A percentile compares a stretch with the other conserved stretches of the same genome.
Conservation (phyloP, 768 basidiomycete species). For the Psilocybe cyanescens region DNA sequence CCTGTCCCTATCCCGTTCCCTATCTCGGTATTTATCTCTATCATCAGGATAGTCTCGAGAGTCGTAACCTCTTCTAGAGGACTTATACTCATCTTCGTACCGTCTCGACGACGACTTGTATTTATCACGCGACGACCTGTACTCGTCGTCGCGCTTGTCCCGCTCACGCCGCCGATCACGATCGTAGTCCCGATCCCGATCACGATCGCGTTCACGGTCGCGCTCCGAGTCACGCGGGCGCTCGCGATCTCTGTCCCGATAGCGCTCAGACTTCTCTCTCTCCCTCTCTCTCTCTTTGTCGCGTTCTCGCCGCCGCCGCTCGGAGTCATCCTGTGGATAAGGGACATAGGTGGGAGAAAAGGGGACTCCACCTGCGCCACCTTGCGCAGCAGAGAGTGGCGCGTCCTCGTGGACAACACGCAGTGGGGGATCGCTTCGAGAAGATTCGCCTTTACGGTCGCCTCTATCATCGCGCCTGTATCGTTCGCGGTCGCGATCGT, state of each 20-base stretch:
- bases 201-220: slow-evolving; percentile 14
- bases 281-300: slow-evolving; percentile 19
- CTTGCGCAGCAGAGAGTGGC: slow-evolving; percentile 21
- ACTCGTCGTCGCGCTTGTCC: slow-evolving; percentile 14
- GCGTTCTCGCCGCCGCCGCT: slow-evolving; percentile 14
- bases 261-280: slow-evolving; percentile 9
- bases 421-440: slow-evolving; percentile 15
- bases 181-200: slow-evolving; percentile 25
- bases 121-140: slow-evolving; percentile 20
- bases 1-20: slow-evolving; percentile 15
- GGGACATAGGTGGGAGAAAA: slow-evolving; percentile 22
- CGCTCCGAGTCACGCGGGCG: slow-evolving; percentile 16
- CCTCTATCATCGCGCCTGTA: slow-evolving; percentile 8
- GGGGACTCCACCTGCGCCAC: slow-evolving; percentile 21
- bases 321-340: slow-evolving; percentile 17
- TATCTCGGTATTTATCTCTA: slow-evolving; percentile 20
- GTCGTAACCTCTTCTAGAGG: slow-evolving; percentile 20
- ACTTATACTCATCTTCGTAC: slow-evolving; percentile 26
- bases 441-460: not conserved
- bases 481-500: slow-evolving; percentile 20
- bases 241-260: slow-evolving; percentile 18
- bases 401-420: slow-evolving; percentile 27
- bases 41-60: slow-evolving; percentile 9
- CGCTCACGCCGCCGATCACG: slow-evolving; percentile 20
- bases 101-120: slow-evolving; percentile 18